Base-by-base conservation (phyloP, 495 filamentous ascomycete genomes). In the Patellaria atrata region DNA sequence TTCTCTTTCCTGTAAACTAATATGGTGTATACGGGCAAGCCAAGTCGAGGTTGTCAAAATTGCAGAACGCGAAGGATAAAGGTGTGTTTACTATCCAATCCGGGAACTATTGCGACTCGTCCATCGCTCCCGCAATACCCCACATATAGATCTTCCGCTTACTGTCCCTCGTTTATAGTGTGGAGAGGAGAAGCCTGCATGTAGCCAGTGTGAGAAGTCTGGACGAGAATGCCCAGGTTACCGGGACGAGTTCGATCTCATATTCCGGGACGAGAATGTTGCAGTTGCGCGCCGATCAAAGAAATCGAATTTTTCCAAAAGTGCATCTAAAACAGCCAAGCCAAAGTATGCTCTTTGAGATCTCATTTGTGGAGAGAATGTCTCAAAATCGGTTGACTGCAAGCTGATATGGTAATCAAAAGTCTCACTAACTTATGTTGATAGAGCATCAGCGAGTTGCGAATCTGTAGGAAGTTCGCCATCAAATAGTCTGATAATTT, bases 1-100 rank as follows among this genome's bases (percentile, higher is more conserved):
- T n/a, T n/a, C n/a, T n/a, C n/a, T n/a, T n/a, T n/a, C 11, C 4
- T 33, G 8, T 9, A 16, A 22, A 5, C 11, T 21, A 6, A 21
- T 0, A 54, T 54, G 51, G 51, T 54, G 5, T 54, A 52, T 35
- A 51, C 47, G 13, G 52, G 52, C 8, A 52, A 55, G 35, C 52
- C 52, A 29, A 47, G 43, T 24, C 30, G 46, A 18, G 52, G 46
- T 7, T 55, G 52, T 23, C 43, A 49, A 28, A 52, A 22, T 25
- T 55, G 52, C 34, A 52, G 50, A 33, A 43, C 21, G 15, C 38
- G 52, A n/a, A 38, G 47, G 26, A 55, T 55, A 34, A 55, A 55
- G 35, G 52, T 53, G 41, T 11, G 43, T 40, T 27, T 8, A n/a
- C n/a, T n/a, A 11, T 20, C 16, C 25, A 17, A 17, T 19, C 15